Percentiles rank a stretch among this genome's conserved stretches.
phyloP scores from a whole-genome alignment of 306 rosid genomes.

The Pterocarpus macrocarpus region DNA sequence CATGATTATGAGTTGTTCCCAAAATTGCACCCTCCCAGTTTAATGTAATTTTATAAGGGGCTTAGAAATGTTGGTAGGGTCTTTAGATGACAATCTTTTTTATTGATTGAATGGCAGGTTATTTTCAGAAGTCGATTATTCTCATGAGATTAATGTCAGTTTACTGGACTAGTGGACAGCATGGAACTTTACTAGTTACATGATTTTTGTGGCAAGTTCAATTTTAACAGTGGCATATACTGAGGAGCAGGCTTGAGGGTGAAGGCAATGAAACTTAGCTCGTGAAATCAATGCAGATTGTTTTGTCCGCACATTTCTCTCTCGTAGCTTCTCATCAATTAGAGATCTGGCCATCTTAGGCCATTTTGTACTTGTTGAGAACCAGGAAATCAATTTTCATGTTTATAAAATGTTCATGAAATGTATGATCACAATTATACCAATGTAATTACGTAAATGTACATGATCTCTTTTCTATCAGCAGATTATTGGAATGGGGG shows the following conservation, averaged over 20 bases:
- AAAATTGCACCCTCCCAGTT: conserved; percentile 4
- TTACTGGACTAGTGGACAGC: conserved; percentile 6
- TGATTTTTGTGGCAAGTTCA: background rate
- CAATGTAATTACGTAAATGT: conserved; percentile 8
- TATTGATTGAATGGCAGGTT: background rate
- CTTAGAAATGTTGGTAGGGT: background rate
- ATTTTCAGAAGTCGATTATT: background rate
- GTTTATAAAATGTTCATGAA: conserved; percentile 4
- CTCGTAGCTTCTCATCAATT: conserved; percentile 12
- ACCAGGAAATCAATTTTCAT: conserved; percentile 12
- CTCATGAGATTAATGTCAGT: conserved; percentile 11
- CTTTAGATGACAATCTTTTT: background rate
- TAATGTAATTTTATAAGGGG: conserved; percentile 8
- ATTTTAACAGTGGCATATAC: background rate
- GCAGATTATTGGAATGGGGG: background rate
- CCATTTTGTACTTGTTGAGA: conserved; percentile 36
- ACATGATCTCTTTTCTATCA: conserved; percentile 9
- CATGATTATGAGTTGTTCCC: conserved; percentile 1
- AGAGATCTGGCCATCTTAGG: conserved; percentile 2
- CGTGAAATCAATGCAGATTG: conserved; percentile 29
- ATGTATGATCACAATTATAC: conserved; percentile 12
- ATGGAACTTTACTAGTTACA: conserved; percentile 28
- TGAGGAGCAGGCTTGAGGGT: conserved; percentile 25
- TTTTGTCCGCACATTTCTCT: conserved; percentile 3
- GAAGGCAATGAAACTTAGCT: conserved; percentile 34